Percentiles rank a stretch among this genome's conserved stretches.
phyloP scores from a whole-genome alignment of 2,329 filamentous ascomycete genomes.

The Phialophora tarda region DNA sequence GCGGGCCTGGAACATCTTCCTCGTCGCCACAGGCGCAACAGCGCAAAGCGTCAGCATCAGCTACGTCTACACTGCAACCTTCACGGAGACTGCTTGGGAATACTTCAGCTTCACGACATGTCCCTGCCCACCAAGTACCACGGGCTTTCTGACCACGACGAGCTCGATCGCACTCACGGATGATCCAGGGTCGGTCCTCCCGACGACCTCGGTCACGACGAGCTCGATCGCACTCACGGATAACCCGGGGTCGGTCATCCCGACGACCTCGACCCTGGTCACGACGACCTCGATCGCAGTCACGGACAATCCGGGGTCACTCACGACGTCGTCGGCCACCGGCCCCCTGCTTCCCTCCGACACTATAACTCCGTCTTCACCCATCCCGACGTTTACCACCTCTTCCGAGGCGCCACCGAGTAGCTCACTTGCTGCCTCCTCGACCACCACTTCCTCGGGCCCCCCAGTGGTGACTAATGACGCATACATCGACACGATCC shows the following conservation, averaged over 20 bases:
- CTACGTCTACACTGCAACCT: constrained; percentile 28
- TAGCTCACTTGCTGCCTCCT: background rate
- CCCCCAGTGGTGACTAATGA: constrained; percentile 28
- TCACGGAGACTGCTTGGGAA: constrained; percentile 25
- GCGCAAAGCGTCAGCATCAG: constrained; percentile 27
- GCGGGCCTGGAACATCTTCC: constrained; percentile 14
- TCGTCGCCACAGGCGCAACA: constrained; percentile 21
- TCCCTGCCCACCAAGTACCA: constrained; percentile 20
- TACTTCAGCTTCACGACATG: constrained; percentile 29
- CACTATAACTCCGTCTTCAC: constrained; percentile 5
- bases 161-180: background rate
- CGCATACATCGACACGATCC: constrained; percentile 39
- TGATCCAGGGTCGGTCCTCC: no score
- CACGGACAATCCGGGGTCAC: no score
- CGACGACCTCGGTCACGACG: background rate
- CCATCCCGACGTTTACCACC: constrained; percentile 1
- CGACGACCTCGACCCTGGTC: background rate
- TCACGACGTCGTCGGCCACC: constrained; percentile 1
- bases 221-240: background rate
- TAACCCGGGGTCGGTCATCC: no score
- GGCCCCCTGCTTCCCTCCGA: constrained; percentile 5
- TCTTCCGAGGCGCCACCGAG: background rate
- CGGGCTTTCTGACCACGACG: constrained; percentile 1
- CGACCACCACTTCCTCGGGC: constrained; percentile 14
- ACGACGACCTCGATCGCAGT: background rate